These are phyloP conservation scores for Didymella pinodella DNA, from an alignment of 2,329 filamentous ascomycete genomes.

Conservation along the genomic window DNA sequence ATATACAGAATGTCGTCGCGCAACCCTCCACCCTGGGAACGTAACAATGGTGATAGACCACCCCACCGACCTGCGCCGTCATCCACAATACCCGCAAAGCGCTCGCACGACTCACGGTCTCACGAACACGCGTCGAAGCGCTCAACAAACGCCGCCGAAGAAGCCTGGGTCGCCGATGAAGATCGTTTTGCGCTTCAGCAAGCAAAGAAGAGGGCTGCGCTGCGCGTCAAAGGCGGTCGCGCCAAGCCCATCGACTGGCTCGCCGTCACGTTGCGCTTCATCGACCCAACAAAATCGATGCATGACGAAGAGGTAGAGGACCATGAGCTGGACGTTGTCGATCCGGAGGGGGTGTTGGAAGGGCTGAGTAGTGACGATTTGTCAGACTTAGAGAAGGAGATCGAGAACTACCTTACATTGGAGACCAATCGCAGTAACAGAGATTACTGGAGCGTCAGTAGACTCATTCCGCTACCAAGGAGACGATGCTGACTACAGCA, in stretches of 20 bases:
- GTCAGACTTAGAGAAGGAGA: constrained; percentile 80
- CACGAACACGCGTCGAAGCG: constrained; percentile 52
- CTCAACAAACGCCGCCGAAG: constrained; percentile 57
- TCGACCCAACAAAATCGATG: constrained; percentile 81
- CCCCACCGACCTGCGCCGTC: constrained; percentile 35
- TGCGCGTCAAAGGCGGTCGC: constrained; percentile 88
- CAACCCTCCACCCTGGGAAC: constrained; percentile 47
- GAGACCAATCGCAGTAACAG: constrained; percentile 80
- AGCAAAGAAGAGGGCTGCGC: constrained; percentile 96
- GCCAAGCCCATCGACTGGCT: constrained; percentile 94
- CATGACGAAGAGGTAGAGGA: constrained; percentile 86
- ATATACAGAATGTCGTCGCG: constrained; percentile 39
- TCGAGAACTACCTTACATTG: constrained; percentile 78
- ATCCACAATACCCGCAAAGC: constrained; percentile 53
- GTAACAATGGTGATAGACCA: constrained; percentile 31
- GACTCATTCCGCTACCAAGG: constrained; percentile 15
- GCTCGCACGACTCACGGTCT: constrained; percentile 54
- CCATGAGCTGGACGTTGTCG: constrained; percentile 74
- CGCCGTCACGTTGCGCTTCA: constrained; percentile 86
- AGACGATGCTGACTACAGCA: constrained; percentile 46
- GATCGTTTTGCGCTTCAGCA: constrained; percentile 96
- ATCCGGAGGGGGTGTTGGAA: constrained; percentile 83
- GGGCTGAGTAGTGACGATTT: constrained; percentile 72
- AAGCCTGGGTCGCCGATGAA: constrained; percentile 86
- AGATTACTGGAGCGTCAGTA: constrained; percentile 81